Percentiles rank a stretch among this genome's conserved stretches.
phyloP scores from a whole-genome alignment of 352 stramenopile species.

The Phytophthora kernoviae region DNA sequence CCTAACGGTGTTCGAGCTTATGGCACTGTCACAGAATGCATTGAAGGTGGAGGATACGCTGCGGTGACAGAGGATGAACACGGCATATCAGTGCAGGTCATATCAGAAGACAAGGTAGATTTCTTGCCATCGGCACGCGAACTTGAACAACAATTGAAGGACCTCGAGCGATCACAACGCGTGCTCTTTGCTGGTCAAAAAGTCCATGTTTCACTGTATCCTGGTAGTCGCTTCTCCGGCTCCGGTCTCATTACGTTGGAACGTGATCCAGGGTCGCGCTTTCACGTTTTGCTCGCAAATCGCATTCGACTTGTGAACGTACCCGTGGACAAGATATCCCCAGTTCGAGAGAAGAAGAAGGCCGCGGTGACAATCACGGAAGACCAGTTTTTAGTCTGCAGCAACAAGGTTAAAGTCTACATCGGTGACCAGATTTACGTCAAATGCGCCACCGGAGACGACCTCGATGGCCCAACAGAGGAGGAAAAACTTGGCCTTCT shows the following conservation, averaged over 20 bases:
- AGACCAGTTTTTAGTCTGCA: slow-evolving; percentile 72
- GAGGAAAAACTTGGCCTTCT: slow-evolving; percentile 75
- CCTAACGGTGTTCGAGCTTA: slow-evolving; percentile 51
- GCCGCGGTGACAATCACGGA: slow-evolving; percentile 61
- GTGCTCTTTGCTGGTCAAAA: slow-evolving; percentile 68
- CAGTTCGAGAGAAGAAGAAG: slow-evolving; percentile 70
- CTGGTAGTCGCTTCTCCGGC: slow-evolving; percentile 68
- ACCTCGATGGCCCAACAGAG: slow-evolving; percentile 45
- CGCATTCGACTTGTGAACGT: slow-evolving; percentile 76
- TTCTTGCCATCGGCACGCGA: slow-evolving; percentile 66
- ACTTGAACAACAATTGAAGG: slow-evolving; percentile 53
- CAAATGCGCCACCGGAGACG: slow-evolving; percentile 44
- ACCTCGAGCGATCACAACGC: slow-evolving; percentile 48
- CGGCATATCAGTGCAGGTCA: slow-evolving; percentile 59
- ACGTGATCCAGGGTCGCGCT: slow-evolving; percentile 37
- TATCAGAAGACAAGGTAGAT: slow-evolving; percentile 47
- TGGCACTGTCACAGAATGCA: slow-evolving; percentile 56
- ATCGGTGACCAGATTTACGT: slow-evolving; percentile 83
- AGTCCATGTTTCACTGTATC: slow-evolving; percentile 77
- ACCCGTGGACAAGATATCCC: slow-evolving; percentile 58
- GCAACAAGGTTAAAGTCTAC: slow-evolving; percentile 64
- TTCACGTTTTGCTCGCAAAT: slow-evolving; percentile 70
- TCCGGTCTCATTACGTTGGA: slow-evolving; percentile 66
- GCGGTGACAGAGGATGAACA: slow-evolving; percentile 68
- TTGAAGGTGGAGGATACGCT: slow-evolving; percentile 52